A percentile compares a stretch with the other conserved stretches of the same genome.
Conservation (phyloP, 78 protist species). For the Speleostelium caveatum region DNA sequence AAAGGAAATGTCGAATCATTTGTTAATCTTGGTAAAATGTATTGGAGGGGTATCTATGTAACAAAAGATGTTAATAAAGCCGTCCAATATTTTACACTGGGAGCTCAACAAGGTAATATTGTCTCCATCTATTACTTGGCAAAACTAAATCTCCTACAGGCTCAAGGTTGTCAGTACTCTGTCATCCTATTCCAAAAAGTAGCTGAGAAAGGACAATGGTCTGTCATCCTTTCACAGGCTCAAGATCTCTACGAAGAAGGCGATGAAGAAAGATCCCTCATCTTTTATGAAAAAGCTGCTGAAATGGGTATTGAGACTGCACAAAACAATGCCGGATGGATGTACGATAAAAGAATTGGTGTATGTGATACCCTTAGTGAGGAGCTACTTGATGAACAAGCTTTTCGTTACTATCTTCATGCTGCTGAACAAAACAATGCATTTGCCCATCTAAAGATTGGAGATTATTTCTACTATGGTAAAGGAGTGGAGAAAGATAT, state of each 20-base stretch:
- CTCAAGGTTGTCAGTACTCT: slow-evolving; percentile 42
- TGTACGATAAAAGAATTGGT: slow-evolving; percentile 75
- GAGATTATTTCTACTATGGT: slow-evolving; percentile 93
- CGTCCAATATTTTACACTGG: slow-evolving; percentile 31
- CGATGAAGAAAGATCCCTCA: slow-evolving; percentile 58
- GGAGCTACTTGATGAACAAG: slow-evolving; percentile 7
- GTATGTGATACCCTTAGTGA: background rate
- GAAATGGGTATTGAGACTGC: slow-evolving; percentile 92
- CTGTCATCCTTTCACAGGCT: slow-evolving; percentile 52
- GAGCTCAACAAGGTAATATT: slow-evolving; percentile 65
- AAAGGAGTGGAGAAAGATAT: slow-evolving; percentile 68
- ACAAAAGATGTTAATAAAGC: slow-evolving; percentile 55
- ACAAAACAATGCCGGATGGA: slow-evolving; percentile 86
- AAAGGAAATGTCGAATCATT: slow-evolving; percentile 77
- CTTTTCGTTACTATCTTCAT: slow-evolving; percentile 52
- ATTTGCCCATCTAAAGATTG: slow-evolving; percentile 81
- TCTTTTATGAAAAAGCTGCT: slow-evolving; percentile 81
- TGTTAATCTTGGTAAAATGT: slow-evolving; percentile 81
- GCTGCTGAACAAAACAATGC: slow-evolving; percentile 84
- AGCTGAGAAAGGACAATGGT: slow-evolving; percentile 85
- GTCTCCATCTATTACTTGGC: slow-evolving; percentile 79
- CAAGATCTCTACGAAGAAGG: slow-evolving; percentile 73
- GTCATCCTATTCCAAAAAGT: slow-evolving; percentile 80
- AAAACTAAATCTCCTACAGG: background rate
- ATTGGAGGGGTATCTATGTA: background rate